Evolutionary conservation across 192 early-diverging fungal species (phyloP), one percentile per base, ranked within the genome.

Genomic region (Neocallimastix lanati): DNA sequence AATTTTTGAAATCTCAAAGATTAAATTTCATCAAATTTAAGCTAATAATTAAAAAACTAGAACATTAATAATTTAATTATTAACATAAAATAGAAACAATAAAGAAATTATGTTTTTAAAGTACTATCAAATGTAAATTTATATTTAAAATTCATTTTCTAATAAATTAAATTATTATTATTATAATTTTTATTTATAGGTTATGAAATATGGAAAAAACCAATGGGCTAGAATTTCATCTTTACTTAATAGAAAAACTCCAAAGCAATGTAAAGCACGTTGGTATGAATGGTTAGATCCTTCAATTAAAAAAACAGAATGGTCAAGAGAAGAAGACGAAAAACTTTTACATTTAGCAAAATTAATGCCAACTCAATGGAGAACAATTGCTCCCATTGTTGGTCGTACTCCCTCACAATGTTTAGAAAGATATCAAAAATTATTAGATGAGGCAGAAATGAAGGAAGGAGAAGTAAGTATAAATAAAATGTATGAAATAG

Each of bases 261-360:
- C 96, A 38, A 99, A 96, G 86, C 96, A 99, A 85, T 99, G 97
- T 87, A 99, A 99, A 88, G 96, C 97, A 14, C 87, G 97, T 81
- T 99, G 97, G 97, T 96, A 91, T 83, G 97, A 99, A 87, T 99
- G 97, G 97, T 88, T 99, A 25, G 97, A 99, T 86, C 96, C 97
- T 11, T 93, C 93, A 78, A 99, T 99, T 86, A 97, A 96, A 83
- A 99, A 99, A 88, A 99, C 96, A 13, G 97, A 98, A 84, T 99
- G 97, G 97, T 93, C 96, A 15, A 96, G 93, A 80, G 97, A 99
- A 78, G 97, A 99, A 82, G 97, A 99, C 83, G 97, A 99, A 83
- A 97, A 96, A 85, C 86, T 99, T 14, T 84, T 99, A 76, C 96
- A 99, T 85, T 85, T 99, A 79, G 97, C 97, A 35, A 98, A 98